Evolutionary conservation across 225 moss, liverwort and hornwort genomes (phyloP), one percentile per base, ranked within the genome.

Genomic region (Thuidium tamariscinum): DNA sequence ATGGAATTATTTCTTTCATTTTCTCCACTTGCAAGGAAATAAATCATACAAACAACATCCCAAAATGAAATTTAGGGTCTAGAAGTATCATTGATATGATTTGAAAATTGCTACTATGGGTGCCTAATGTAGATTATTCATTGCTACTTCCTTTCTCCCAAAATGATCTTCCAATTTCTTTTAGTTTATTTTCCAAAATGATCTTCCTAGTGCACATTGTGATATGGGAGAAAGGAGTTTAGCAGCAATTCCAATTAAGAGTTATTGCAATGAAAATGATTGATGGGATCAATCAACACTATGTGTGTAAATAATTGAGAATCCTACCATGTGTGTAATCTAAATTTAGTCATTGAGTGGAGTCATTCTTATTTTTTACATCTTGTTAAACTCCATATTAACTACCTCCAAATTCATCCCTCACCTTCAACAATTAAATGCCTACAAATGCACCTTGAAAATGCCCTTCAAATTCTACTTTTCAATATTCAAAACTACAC

Each of bases 251-350:
- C 0, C 8, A 5, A 62, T 8, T 2, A 2, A 1, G 1, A 62
- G n/a, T n/a, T n/a, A n/a, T 2, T 62, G 1, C 32, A 63, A 63
- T 32, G 63, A 32, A 0, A 63, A 32, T 63, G 16, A 63, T 1
- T 32, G 0, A 63, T 32, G 23, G 32, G 3, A 2, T 63, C 4
- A 16, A 32, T 32, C 16, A 4, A 63, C 5, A 34, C 0, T 64
- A 1, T 11, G 2, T 3, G 2, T 37, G 2, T 3, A 66, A 66
- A 11, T 7, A n/a, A 66, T 36, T 0, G 1, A 36, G 20, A 11
- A n/a, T 20, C 2, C 1, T 1, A 19, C 0, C n/a, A 1, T n/a
- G 0, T n/a, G 3, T n/a, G 10, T n/a, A 65, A n/a, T 5, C 5
- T 19, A 65, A 65, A 65, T 1, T 18, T 1, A 64, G 3, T 36